Evolutionary conservation across 352 stramenopile species (phyloP), one percentile per base, ranked within the genome.

Genomic region (Globisporangium polare): DNA sequence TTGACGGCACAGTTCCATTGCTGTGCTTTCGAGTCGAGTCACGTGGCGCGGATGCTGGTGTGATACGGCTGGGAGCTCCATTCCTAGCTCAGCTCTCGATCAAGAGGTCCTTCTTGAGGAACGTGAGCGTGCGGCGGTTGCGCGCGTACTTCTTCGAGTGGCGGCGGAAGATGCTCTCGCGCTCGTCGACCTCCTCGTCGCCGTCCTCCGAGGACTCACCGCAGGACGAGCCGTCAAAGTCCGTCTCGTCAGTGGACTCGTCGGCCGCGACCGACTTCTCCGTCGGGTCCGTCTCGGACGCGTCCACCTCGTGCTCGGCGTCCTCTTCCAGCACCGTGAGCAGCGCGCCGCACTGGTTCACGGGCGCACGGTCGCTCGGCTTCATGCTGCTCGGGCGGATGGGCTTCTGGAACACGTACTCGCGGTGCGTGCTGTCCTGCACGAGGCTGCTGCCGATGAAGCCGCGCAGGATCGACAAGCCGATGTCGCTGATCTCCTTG

Each of bases 361-460:
- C 71, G 2, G 76, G 79, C 17, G 69, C 62, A 6, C 82, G 76
- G 42, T 91, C 71, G 0, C 62, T 63, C 5, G 68, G 69, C 42
- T 73, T 75, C 6, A 88, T 62, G 26, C 74, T 56, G 18, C 77
- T 74, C 3, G 80, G 79, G 12, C 74, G 72, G 15, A 89, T 82
- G 2, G 80, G 66, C 49, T 70, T 70, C 58, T 83, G 80, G 62
- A 80, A 82, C 26, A 63, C 69, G 60, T 91, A 91, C 10, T 81
- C 74, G 43, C 67, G 74, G 71, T 91, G 80, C 2, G 60, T 72
- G 31, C 66, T 65, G 60, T 89, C 68, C 29, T 82, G 71, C 39
- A 90, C 80, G 20, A 84, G 68, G 5, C 67, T 65, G 50, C 78
- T 89, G 27, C 82, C 82, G 5, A 91, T 59, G 60, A 91, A 91